Conservation (phyloP, 2,329 filamentous ascomycete species). For the Thermothelomyces thermophilus region DNA sequence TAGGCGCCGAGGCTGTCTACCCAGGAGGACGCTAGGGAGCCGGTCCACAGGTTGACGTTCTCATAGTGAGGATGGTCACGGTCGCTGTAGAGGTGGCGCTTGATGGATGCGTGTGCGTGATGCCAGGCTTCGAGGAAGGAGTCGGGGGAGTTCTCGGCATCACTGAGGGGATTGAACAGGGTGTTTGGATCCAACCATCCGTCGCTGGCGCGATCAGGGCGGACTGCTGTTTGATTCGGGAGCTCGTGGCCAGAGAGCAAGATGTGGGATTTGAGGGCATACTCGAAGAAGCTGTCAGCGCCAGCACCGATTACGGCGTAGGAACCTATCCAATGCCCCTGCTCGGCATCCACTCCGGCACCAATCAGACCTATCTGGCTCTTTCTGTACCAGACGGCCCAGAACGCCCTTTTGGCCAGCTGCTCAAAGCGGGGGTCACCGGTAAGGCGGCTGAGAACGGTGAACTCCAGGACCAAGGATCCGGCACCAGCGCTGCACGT, state of each 20-base stretch:
- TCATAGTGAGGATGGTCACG: slow-evolving; percentile 86
- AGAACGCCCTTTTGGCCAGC: slow-evolving; percentile 85
- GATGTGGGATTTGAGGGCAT: slow-evolving; percentile 90
- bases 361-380: slow-evolving; percentile 84
- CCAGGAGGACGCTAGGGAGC: slow-evolving; percentile 85
- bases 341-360: slow-evolving; percentile 82
- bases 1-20: slow-evolving; percentile 94
- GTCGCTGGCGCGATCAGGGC: slow-evolving; percentile 31
- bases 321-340: slow-evolving; percentile 78
- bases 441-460: slow-evolving; percentile 79
- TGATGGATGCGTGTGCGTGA: slow-evolving; percentile 78
- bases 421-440: slow-evolving; percentile 84
- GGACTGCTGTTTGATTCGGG: slow-evolving; percentile 45
- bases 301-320: slow-evolving; percentile 94
- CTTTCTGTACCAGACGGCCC: slow-evolving; percentile 88
- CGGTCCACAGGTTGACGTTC: slow-evolving; percentile 81
- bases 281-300: slow-evolving; percentile 98
- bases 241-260: slow-evolving; percentile 69
- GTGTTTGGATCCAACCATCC: slow-evolving; percentile 58
- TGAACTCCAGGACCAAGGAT: slow-evolving; percentile 88
- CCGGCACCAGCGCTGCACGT: slow-evolving; percentile 97
- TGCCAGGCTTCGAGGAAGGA: slow-evolving; percentile 80
- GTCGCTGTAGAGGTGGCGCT: slow-evolving; percentile 81
- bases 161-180: slow-evolving; percentile 52
- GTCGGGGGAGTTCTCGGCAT: slow-evolving; percentile 64